Evolutionary conservation across 2,329 filamentous ascomycete species (phyloP).

Genomic region (Emergomyces orientalis): DNA sequence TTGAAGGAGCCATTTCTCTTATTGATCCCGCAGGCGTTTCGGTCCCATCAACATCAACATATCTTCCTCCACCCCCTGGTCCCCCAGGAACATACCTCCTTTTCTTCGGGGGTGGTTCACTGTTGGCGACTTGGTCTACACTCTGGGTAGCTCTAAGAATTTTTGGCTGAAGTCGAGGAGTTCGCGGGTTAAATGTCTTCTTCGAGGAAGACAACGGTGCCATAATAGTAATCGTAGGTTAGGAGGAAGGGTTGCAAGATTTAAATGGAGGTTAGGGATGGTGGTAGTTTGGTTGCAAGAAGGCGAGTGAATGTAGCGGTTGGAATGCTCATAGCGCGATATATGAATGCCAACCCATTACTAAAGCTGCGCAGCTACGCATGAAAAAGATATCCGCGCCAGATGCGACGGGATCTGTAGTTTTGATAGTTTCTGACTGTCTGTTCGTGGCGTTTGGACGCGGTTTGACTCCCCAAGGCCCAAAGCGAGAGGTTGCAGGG

Average conservation of each 20-base stretch:
- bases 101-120: constrained; percentile 59
- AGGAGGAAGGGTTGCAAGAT: neutral
- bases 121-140: constrained; percentile 23
- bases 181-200: constrained; percentile 21
- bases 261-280: neutral
- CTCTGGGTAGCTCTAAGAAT: constrained; percentile 25
- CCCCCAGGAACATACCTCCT: constrained; percentile 77
- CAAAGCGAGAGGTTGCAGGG: neutral
- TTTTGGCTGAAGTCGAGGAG: constrained; percentile 21
- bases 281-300: neutral
- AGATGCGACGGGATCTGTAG: neutral
- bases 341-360: neutral
- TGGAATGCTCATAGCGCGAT: neutral
- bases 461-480: neutral
- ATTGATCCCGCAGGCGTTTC: constrained; percentile 46
- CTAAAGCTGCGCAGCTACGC: neutral
- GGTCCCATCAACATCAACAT: constrained; percentile 61
- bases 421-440: neutral
- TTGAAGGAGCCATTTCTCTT: constrained; percentile 41
- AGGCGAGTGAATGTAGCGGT: neutral
- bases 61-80: constrained; percentile 75
- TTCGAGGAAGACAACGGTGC: constrained; percentile 23
- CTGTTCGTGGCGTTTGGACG: neutral
- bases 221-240: constrained; percentile 18
- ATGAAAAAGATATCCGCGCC: neutral